phyloP scores from a whole-genome alignment of 2,329 filamentous ascomycete genomes.

The Aureobasidium sp. region DNA sequence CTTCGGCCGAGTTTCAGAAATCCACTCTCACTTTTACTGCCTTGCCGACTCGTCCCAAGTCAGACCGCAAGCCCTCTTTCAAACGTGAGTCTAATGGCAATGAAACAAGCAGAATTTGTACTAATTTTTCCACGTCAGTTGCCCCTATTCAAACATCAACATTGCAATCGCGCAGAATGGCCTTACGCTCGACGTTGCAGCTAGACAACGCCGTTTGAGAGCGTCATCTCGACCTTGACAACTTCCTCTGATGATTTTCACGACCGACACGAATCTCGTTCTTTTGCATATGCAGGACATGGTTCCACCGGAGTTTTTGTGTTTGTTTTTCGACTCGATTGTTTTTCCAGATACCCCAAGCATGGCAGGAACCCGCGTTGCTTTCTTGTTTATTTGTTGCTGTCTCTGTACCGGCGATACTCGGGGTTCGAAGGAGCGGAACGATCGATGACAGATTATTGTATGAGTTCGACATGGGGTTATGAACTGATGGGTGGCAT shows the following conservation, averaged over 20 bases:
- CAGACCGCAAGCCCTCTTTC: slow-evolving; percentile 6
- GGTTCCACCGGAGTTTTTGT: neutral
- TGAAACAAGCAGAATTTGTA: neutral
- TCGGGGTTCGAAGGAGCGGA: too few relatives aligned
- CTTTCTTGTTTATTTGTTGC: slow-evolving; percentile 2
- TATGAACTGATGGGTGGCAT: neutral
- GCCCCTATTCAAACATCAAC: slow-evolving; percentile 10
- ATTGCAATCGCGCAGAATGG: slow-evolving; percentile 10
- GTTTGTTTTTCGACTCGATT: neutral
- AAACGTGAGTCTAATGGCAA: neutral
- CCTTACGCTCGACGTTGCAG: neutral
- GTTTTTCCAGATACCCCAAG: slow-evolving; percentile 6
- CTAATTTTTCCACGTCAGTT: neutral
- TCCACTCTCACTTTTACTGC: slow-evolving; percentile 2
- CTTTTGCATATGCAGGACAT: slow-evolving; percentile 2
- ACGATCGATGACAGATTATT: neutral
- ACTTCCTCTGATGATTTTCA: neutral
- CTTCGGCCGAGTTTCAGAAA: slow-evolving; percentile 1
- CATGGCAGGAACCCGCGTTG: slow-evolving; percentile 5
- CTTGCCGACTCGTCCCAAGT: neutral
- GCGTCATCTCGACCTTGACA: neutral
- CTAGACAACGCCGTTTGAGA: neutral
- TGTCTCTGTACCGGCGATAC: neutral
- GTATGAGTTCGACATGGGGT: neutral
- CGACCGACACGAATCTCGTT: neutral